Evolutionary conservation across 2,329 filamentous ascomycete genomes (phyloP).

Genomic region (Colletotrichum eleusines): DNA sequence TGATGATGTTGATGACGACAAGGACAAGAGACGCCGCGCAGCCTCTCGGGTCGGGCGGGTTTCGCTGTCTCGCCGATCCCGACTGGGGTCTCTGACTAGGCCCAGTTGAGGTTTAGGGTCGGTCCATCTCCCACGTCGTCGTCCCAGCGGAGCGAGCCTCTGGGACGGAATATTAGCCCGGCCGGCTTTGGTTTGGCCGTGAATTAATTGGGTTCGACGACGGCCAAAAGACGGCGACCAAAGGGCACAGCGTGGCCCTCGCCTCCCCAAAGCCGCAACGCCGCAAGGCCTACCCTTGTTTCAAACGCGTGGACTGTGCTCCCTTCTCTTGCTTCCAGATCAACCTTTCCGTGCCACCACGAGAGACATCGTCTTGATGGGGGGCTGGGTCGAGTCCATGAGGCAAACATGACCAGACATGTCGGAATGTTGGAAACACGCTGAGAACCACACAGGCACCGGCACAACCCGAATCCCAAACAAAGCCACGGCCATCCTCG

Average conservation of each 20-base stretch:
- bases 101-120: neutral
- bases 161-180: slow-evolving; percentile 33
- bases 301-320: slow-evolving; percentile 36
- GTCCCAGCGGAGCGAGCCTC: neutral
- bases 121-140: neutral
- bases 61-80: neutral
- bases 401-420: too few relatives aligned
- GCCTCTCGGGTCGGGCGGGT: neutral
- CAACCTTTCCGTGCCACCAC: neutral
- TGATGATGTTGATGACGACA: neutral
- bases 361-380: neutral
- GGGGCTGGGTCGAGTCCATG: neutral
- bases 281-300: slow-evolving; percentile 33
- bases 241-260: neutral
- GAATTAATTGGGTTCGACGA: slow-evolving; percentile 25
- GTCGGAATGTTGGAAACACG: neutral
- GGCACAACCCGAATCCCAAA: neutral
- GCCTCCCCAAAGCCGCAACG: neutral
- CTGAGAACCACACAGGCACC: neutral
- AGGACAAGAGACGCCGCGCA: too few relatives aligned
- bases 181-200: neutral
- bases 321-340: neutral
- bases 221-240: neutral
- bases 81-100: neutral
- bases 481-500: neutral